Conservation (phyloP, 1,284 basidiomycete species). For the Clitocybe nebularis region DNA sequence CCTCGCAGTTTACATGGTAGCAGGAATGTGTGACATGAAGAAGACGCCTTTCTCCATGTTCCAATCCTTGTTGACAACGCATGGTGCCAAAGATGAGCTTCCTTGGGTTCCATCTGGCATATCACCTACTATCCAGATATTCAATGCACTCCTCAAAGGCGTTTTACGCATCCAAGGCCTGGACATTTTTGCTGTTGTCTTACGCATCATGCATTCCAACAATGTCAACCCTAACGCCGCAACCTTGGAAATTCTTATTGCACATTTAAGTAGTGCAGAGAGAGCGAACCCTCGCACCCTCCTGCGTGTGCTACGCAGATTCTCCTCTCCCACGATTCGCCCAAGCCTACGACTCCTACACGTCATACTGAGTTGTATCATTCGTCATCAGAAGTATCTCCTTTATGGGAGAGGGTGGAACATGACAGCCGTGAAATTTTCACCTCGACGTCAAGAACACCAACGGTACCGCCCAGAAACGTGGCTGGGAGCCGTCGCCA, state of each 20-base stretch:
- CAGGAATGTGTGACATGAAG: slow-evolving; percentile 35
- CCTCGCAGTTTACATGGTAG: slow-evolving; percentile 47
- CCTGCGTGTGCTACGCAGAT: slow-evolving; percentile 39
- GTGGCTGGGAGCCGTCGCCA: slow-evolving; percentile 23
- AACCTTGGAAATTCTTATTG: slow-evolving; percentile 52
- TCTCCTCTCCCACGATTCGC: slow-evolving; percentile 34
- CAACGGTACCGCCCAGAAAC: slow-evolving; percentile 16
- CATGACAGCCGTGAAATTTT: slow-evolving; percentile 34
- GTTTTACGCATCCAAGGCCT: slow-evolving; percentile 46
- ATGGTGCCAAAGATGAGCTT: slow-evolving; percentile 9
- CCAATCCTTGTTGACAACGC: slow-evolving; percentile 11
- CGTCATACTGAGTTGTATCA: slow-evolving; percentile 43
- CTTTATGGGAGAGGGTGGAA: slow-evolving; percentile 51
- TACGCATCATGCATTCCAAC: slow-evolving; percentile 50
- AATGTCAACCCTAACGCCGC: slow-evolving; percentile 44
- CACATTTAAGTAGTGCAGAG: slow-evolving; percentile 42
- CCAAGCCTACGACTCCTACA: slow-evolving; percentile 48
- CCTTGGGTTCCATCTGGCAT: slow-evolving; percentile 33
- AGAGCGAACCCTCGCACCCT: slow-evolving; percentile 40
- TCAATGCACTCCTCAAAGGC: slow-evolving; percentile 57
- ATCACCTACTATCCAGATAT: slow-evolving; percentile 42
- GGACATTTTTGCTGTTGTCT: slow-evolving; percentile 36
- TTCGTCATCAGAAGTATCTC: slow-evolving; percentile 44
- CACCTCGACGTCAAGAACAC: slow-evolving; percentile 21
- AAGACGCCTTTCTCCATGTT: slow-evolving; percentile 17